A percentile compares a stretch with the other conserved stretches of the same genome.
phyloP scores from a whole-genome alignment of 108 stramenopile genomes.

The Skeletonema menzelii region DNA sequence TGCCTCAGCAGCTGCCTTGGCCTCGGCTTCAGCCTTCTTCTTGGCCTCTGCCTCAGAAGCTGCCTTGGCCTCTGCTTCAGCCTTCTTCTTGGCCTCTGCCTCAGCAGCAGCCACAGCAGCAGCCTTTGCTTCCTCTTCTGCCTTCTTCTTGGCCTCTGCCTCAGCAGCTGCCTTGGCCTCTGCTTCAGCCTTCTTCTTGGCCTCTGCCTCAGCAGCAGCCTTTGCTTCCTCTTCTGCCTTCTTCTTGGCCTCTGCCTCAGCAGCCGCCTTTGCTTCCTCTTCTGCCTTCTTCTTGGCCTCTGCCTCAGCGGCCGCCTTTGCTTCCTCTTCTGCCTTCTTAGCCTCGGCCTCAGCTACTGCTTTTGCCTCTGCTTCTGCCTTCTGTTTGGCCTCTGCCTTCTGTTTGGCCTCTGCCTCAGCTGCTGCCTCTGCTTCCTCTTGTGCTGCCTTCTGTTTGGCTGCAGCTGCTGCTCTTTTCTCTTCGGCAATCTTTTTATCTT shows the following conservation, averaged over 20 bases:
- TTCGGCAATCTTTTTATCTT: neutral
- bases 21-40: slow-evolving; percentile 6
- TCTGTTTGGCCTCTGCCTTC: slow-evolving; percentile 1
- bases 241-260: slow-evolving; percentile 8
- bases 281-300: slow-evolving; percentile 1
- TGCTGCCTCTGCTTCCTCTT: slow-evolving; percentile 7
- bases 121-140: too few species aligned
- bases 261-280: slow-evolving; percentile 8
- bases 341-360: slow-evolving; percentile 2
- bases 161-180: too few species aligned
- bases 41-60: slow-evolving; percentile 6
- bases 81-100: slow-evolving; percentile 11
- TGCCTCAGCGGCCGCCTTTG: slow-evolving; percentile 10
- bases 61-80: neutral
- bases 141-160: neutral
- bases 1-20: slow-evolving; percentile 11
- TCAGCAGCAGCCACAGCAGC: neutral
- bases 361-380: slow-evolving; percentile 5
- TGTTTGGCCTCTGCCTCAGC: slow-evolving; percentile 5
- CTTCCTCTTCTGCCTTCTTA: slow-evolving; percentile 11
- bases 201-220: slow-evolving; percentile 2
- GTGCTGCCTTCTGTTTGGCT: neutral
- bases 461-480: slow-evolving; percentile 1
- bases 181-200: neutral
- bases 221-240: slow-evolving; percentile 8